Evolutionary conservation across 495 filamentous ascomycete genomes (phyloP), one percentile per base, ranked within the genome.

Genomic region (Sordaria brevicollis): DNA sequence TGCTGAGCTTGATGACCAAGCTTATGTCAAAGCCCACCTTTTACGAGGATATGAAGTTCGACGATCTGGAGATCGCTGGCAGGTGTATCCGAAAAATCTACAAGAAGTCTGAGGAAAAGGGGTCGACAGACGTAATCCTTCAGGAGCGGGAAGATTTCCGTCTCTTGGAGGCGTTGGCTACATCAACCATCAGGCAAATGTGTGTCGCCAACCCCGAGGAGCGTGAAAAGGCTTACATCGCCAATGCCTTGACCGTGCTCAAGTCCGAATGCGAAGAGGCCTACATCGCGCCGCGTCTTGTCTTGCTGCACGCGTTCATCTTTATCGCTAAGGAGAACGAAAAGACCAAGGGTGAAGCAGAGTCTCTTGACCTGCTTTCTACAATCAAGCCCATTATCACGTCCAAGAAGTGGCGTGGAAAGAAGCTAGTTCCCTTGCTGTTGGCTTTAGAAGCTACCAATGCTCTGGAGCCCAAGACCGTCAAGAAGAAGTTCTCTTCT

Each of bases 1-100:
- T 83, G 31, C 73, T 86, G n/a, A 78, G 78, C 35, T 69, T 87
- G 68, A 79, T 84, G 72, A 69, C 79, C n/a, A 84, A 80, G 74
- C 71, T 85, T 15, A 84, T 85, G 81, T 71, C 76, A 7, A 76
- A 75, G 65, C 82, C 85, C 9, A 85, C 81, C 3, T 82, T 83
- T 69, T 85, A 86, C 68, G 80, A 83, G 74, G 73, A 67, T 10
- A 80, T 79, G 78, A 69, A 49, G 8, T 78, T 78, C 66, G 69
- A 67, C 0, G 68, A 79, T 10, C n/a, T 79, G 38, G 73, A 73
- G 5, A 66, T 66, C 10, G 70, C 77, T 43, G 77, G 75, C 19
- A 68, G 67, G 41, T 74, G 71, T 49, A 37, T 76, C 3, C 34
- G 67, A 13, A 74, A 71, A 66, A 38, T 62, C 3, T 54, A 70